Conservation (phyloP, 257 asterid genomes). For the Solanum appendiculatum region DNA sequence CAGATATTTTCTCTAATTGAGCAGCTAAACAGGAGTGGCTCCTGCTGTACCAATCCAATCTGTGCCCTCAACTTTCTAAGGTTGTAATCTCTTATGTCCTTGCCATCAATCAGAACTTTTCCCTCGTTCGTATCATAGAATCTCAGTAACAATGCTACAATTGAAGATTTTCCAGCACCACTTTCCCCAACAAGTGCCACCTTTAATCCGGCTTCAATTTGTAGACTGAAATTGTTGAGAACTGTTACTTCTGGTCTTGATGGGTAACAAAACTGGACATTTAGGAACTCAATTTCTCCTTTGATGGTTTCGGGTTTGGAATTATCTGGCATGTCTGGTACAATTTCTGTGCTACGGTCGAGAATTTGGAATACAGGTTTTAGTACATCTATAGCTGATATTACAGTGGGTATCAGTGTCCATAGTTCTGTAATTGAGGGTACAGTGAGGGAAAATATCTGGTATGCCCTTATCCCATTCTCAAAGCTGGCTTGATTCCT, state of each 20-base stretch:
- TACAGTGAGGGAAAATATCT: conserved; percentile 70
- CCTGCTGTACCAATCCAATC: conserved; percentile 74
- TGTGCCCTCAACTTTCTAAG: conserved; percentile 39
- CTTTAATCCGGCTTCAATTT: conserved; percentile 50
- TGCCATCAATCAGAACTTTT: conserved; percentile 43
- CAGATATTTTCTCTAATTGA: conserved; percentile 61
- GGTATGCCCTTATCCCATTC: conserved; percentile 64
- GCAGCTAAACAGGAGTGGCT: conserved; percentile 66
- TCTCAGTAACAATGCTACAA: conserved; percentile 59
- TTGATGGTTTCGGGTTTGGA: conserved; percentile 25
- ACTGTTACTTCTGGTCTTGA: conserved; percentile 45
- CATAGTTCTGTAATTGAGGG: conserved; percentile 77
- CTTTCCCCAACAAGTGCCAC: conserved; percentile 71
- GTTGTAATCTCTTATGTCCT: conserved; percentile 34
- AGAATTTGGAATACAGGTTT: conserved; percentile 62
- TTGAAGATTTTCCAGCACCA: conserved; percentile 71
- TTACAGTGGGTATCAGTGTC: conserved; percentile 71
- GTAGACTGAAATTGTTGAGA: conserved; percentile 50
- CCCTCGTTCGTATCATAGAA: conserved; percentile 53
- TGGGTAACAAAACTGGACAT: conserved; percentile 46
- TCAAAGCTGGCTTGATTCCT: conserved; percentile 54
- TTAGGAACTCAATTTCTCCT: conserved; percentile 48
- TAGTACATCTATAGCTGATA: conserved; percentile 60
- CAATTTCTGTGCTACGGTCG: conserved; percentile 53
- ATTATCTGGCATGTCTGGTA: conserved; percentile 41